Conservation (phyloP, 306 rosid species). For the Mucuna pruriens region DNA sequence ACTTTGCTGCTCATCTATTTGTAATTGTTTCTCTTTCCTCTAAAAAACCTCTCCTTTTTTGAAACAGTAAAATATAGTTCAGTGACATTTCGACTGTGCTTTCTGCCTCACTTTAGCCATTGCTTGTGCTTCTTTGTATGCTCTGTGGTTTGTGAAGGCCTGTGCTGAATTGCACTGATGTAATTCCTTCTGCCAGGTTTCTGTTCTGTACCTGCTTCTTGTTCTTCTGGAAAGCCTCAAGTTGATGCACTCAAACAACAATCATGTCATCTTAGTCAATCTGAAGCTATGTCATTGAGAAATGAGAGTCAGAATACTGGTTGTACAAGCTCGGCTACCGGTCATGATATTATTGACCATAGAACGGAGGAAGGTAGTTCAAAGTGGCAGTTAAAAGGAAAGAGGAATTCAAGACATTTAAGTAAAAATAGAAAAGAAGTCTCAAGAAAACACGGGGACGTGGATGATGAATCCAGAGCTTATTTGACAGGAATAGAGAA, state of each 20-base stretch:
- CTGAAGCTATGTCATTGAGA: constrained; percentile 28
- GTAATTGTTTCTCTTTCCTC: neutral
- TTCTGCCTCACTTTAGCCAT: constrained; percentile 29
- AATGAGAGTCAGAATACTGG: constrained; percentile 2
- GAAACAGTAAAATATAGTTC: neutral
- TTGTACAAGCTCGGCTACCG: constrained; percentile 47
- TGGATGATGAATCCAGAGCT: constrained; percentile 54
- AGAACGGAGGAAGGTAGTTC: constrained; percentile 66
- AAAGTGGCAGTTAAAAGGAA: constrained; percentile 81
- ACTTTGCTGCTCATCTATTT: neutral
- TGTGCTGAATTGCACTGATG: constrained; percentile 9
- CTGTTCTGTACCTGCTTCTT: constrained; percentile 39
- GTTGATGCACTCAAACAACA: constrained; percentile 50
- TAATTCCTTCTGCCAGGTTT: constrained; percentile 49
- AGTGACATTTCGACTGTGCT: constrained; percentile 1
- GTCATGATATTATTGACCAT: constrained; percentile 41
- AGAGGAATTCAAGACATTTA: constrained; percentile 71
- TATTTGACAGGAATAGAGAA: constrained; percentile 44
- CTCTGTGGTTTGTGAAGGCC: neutral
- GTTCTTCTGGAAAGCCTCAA: constrained; percentile 54
- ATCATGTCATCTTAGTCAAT: constrained; percentile 52
- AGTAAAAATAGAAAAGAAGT: constrained; percentile 56
- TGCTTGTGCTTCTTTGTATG: constrained; percentile 18
- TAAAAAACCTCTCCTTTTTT: neutral
- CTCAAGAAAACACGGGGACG: constrained; percentile 50